Evolutionary conservation across 2,329 filamentous ascomycete genomes (phyloP), one percentile per base, ranked within the genome.

Genomic region (Nigrograna mackinnonii): DNA sequence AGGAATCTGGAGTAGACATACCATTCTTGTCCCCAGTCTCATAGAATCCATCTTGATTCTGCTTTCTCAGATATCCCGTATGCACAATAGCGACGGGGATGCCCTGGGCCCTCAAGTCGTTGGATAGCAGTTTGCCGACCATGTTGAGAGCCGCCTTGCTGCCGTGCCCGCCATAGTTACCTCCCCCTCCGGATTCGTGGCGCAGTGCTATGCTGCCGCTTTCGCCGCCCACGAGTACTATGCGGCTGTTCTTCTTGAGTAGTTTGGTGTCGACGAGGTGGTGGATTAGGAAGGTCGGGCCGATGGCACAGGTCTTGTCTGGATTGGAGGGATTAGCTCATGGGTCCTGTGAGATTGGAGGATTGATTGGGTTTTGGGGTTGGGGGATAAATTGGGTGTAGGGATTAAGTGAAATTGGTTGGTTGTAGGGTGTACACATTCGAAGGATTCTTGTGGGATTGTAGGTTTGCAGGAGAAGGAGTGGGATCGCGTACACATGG

Each of bases 141-240:
- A 88, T 88, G 62, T 88, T 88, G 49, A 85, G 69, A 0, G 85
- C 85, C 3, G 84, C 76, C 64, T 88, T 87, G 59, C 79, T 83
- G 1, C 79, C 85, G 63, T 88, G 84, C 55, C 88, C 85, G 2
- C 76, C 85, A 56, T 83, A 88, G 65, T 87, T 87, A 5, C 85
- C 85, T 17, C 84, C 85, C 7, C 84, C 84, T 62, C 86, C 84
- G 28, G 74, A 78, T 54, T 80, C 75, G 57, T 87, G 83, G 4
- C 85, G 76, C n/a, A 89, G 69, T 0, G 77, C 74, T 56, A 89
- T 85, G 54, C 79, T 84, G 19, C 85, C 85, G 16, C 79, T 76
- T 69, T 89, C 85, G 32, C 79, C 84, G 22, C 80, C 84, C 20
- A 89, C 74, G 16, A 88, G 71, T 33, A 88, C 74, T 12, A 88